These are phyloP conservation scores for Thymus quinquecostatus DNA, from an alignment of 257 asterid species.

Conservation along the genomic window DNA sequence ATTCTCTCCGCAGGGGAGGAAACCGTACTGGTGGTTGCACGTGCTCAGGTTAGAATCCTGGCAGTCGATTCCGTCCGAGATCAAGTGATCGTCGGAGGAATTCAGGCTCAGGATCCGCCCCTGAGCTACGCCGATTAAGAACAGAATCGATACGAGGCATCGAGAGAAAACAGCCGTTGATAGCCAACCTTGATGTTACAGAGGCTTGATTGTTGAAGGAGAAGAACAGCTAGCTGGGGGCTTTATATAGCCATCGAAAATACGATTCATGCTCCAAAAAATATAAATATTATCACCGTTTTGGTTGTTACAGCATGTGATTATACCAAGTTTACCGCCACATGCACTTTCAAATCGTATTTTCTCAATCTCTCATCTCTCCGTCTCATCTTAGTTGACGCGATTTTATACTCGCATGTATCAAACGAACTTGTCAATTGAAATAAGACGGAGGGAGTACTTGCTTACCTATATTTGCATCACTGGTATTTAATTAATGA, in stretches of 20 bases:
- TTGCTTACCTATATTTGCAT: background rate
- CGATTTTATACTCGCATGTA: no score
- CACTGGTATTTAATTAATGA: background rate
- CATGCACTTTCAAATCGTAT: background rate
- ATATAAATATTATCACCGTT: background rate
- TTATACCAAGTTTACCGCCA: background rate
- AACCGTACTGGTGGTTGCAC: conserved; percentile 60
- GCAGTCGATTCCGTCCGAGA: conserved; percentile 44
- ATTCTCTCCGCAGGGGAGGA: conserved; percentile 67
- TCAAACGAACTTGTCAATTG: no score
- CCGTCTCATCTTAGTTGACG: no score
- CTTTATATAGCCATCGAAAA: background rate
- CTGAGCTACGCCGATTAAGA: conserved; percentile 29
- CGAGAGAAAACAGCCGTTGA: conserved; percentile 33
- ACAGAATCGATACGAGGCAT: conserved; percentile 13
- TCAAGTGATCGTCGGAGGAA: conserved; percentile 34
- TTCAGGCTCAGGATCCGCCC: conserved; percentile 41
- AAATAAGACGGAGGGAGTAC: no score
- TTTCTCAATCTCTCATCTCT: background rate
- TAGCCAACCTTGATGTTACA: background rate
- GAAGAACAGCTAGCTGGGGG: background rate
- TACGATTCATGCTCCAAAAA: background rate
- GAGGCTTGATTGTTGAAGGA: background rate
- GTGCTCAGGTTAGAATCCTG: conserved; percentile 14
- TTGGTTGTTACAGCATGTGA: background rate